phyloP scores from a whole-genome alignment of 2,329 filamentous ascomycete genomes.

The Epichloe sp. region DNA sequence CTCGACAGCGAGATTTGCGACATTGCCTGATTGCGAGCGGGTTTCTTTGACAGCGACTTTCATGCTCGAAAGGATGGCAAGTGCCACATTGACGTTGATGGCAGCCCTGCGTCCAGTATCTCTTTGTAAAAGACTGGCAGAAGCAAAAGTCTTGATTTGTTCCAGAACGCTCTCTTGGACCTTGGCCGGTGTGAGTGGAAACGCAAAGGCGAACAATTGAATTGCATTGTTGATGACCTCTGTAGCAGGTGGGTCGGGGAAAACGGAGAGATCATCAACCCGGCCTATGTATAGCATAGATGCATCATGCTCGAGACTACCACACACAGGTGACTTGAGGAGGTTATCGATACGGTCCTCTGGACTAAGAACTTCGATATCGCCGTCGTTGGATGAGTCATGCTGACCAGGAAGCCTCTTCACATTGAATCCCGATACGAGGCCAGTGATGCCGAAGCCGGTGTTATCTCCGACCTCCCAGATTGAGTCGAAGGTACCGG shows the following conservation, averaged over 20 bases:
- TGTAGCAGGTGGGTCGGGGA: slow-evolving; percentile 70
- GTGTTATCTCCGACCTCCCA: slow-evolving; percentile 95
- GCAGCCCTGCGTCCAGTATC: slow-evolving; percentile 83
- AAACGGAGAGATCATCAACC: slow-evolving; percentile 28
- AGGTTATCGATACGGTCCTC: slow-evolving; percentile 52
- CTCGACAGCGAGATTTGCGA: slow-evolving; percentile 65
- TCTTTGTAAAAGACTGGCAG: slow-evolving; percentile 64
- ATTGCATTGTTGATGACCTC: slow-evolving; percentile 93
- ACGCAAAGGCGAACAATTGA: slow-evolving; percentile 78
- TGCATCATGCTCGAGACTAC: slow-evolving; percentile 81
- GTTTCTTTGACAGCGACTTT: slow-evolving; percentile 79
- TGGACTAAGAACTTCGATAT: slow-evolving; percentile 41
- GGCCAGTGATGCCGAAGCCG: slow-evolving; percentile 81
- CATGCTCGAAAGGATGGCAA: slow-evolving; percentile 66
- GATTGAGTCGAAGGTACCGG: slow-evolving; percentile 79
- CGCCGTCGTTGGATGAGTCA: slow-evolving; percentile 30
- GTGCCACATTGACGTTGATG: slow-evolving; percentile 78
- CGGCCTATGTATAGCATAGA: slow-evolving; percentile 58
- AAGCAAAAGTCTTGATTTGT: slow-evolving; percentile 82
- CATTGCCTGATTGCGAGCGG: slow-evolving; percentile 54
- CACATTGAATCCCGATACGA: slow-evolving; percentile 66
- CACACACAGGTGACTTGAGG: slow-evolving; percentile 59
- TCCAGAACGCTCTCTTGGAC: slow-evolving; percentile 94
- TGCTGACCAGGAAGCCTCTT: slow-evolving; percentile 58
- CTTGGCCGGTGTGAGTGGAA: slow-evolving; percentile 78